phyloP scores from a whole-genome alignment of 306 rosid genomes.

The Sphenostylis stenocarpa region DNA sequence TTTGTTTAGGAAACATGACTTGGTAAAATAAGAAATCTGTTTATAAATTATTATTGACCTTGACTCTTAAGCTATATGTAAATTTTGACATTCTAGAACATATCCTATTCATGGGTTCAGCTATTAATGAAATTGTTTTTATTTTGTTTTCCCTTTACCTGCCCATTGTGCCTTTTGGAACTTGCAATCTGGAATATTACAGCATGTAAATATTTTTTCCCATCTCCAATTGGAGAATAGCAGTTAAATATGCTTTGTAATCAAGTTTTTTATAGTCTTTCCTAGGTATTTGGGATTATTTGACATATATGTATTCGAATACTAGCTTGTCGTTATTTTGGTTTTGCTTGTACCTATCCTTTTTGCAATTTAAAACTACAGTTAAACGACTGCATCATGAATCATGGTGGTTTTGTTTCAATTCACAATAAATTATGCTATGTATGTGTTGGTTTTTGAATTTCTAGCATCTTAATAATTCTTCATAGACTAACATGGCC shows the following conservation, averaged over 20 bases:
- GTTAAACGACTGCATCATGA: not conserved
- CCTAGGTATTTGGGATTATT: constrained; percentile 12
- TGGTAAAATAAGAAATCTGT: no score
- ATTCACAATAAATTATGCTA: not conserved
- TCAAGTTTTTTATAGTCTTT: not conserved
- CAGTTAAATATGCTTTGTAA: constrained; percentile 13
- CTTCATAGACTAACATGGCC: not conserved
- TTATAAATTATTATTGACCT: no score
- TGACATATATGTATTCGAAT: constrained; percentile 8
- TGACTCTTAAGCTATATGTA: no score
- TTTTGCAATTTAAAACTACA: constrained; percentile 9
- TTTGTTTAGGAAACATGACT: no score
- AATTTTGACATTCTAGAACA: no score
- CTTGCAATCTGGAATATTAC: constrained; percentile 19
- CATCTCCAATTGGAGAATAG: not conserved
- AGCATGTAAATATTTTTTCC: not conserved
- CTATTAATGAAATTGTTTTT: not conserved
- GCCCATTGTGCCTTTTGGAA: not conserved
- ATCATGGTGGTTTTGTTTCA: not conserved
- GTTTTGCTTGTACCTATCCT: not conserved
- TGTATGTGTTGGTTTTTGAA: not conserved
- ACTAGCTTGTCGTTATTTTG: not conserved
- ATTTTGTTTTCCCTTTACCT: not conserved
- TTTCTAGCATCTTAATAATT: not conserved
- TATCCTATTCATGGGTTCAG: constrained; percentile 9